Percentiles rank a stretch among this genome's conserved stretches.
Conservation (phyloP, 768 basidiomycete genomes). For the Leccinum obscurum region DNA sequence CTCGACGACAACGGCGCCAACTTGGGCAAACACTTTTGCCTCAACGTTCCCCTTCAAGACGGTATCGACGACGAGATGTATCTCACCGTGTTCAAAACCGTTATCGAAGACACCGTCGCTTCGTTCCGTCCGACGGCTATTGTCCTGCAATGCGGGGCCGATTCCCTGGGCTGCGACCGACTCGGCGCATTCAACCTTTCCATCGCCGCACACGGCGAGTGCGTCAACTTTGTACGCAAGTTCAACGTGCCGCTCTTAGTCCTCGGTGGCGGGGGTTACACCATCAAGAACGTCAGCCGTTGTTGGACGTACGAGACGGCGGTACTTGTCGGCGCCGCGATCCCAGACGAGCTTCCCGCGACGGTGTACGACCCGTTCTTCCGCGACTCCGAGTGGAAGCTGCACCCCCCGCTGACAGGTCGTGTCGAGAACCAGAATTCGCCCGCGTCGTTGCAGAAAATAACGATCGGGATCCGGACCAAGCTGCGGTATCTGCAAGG, state of each 20-base stretch:
- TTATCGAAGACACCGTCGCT: constrained; percentile 91
- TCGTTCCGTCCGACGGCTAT: constrained; percentile 88
- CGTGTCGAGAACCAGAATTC: constrained; percentile 95
- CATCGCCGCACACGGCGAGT: constrained; percentile 97
- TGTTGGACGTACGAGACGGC: constrained; percentile 99
- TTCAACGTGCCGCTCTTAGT: constrained; percentile 91
- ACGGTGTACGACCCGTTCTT: constrained; percentile 95
- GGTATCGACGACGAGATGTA: constrained; percentile 99
- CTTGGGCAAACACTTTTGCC: constrained; percentile 90
- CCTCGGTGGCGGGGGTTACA: constrained; percentile 95
- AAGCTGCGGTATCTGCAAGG: constrained; percentile 92
- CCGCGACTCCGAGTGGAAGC: constrained; percentile 85
- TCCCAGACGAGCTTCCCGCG: constrained; percentile 84
- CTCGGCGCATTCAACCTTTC: constrained; percentile 97
- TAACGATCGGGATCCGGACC: constrained; percentile 81
- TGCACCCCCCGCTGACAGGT: constrained; percentile 90
- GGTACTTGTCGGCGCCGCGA: constrained; percentile 77
- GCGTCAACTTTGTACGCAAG: constrained; percentile 93
- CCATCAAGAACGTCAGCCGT: constrained; percentile 94
- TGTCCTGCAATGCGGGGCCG: constrained; percentile 96
- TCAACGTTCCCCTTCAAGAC: constrained; percentile 94
- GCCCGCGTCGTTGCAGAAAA: constrained; percentile 76
- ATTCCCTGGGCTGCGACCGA: constrained; percentile 92
- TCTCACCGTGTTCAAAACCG: constrained; percentile 90
- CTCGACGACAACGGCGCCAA: constrained; percentile 88